Percentiles rank a stretch among this genome's conserved stretches.
Conservation (phyloP, 1,139 yeast genomes). For the Blastobotrys capitulatus region DNA sequence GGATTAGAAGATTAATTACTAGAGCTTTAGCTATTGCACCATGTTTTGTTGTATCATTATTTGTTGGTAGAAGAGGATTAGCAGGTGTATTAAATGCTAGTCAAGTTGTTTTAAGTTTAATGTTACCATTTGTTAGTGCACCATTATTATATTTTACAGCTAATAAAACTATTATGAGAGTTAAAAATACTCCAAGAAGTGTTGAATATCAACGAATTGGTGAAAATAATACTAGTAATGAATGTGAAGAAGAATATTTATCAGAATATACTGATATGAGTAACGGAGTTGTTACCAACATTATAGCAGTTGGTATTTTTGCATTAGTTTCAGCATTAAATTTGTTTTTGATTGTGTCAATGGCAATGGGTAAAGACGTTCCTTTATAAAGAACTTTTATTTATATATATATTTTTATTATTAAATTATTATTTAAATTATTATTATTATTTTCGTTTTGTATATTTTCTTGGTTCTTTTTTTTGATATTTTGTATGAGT, state of each 20-base stretch:
- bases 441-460: not conserved
- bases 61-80: slow-evolving; percentile 82
- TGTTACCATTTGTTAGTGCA: slow-evolving; percentile 85
- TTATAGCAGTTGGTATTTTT: slow-evolving; percentile 62
- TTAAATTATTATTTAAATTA: not conserved
- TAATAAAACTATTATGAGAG: slow-evolving; percentile 70
- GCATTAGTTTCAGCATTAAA: slow-evolving; percentile 65
- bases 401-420: not conserved
- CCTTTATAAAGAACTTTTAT: slow-evolving; percentile 30
- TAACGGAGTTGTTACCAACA: slow-evolving; percentile 53
- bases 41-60: slow-evolving; percentile 70
- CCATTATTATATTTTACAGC: slow-evolving; percentile 85
- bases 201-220: not conserved
- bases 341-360: slow-evolving; percentile 60
- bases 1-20: slow-evolving; percentile 76
- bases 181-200: slow-evolving; percentile 29
- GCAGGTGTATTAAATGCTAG: slow-evolving; percentile 74
- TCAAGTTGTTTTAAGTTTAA: slow-evolving; percentile 80
- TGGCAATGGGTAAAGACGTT: slow-evolving; percentile 66
- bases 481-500: not conserved
- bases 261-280: slow-evolving; percentile 49
- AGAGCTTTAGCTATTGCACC: slow-evolving; percentile 84
- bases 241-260: not conserved
- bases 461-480: not conserved
- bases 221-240: not conserved